Evolutionary conservation across 2,329 filamentous ascomycete genomes (phyloP), one percentile per base, ranked within the genome.

Genomic region (Seiridium unicorne): DNA sequence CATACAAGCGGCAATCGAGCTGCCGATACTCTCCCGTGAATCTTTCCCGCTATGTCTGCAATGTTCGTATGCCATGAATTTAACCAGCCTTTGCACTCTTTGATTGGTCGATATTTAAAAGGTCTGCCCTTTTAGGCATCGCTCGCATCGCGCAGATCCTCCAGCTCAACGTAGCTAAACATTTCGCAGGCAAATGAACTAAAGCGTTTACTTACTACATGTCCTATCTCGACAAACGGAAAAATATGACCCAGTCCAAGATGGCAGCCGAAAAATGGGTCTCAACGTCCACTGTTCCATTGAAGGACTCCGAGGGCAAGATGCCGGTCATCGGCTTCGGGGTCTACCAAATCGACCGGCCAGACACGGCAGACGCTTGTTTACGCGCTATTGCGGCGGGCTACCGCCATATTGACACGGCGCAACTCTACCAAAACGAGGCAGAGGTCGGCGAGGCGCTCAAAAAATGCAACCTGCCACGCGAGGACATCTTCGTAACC

Each of bases 381-480:
- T 74, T 82, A 8, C 76, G 77, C 42, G 86, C 83, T 4, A 73
- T 85, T 56, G 70, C 75, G 46, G 70, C 73, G 5, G 82, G 82
- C 58, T 86, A 85, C 69, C 80, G 82, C 47, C 81, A 84, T 66
- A 81, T 86, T 54, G 83, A 86, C 69, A 83, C 84, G 2, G 87
- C 86, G 0, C 84, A 89, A 68, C 84, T 84, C 71, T 89, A 89
- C 68, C 79, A 72, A 49, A 90, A 89, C 65, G 87, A 90, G 68
- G 69, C 71, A 5, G 79, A 86, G 67, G 86, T 89, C 57, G 87
- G 87, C 5, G 75, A 80, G 44, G 86, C 86, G 1, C 74, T 89
- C 47, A 77, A 74, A n/a, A 69, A 81, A 55, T 84, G 80, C 10
- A 78, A 78, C 0, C 65, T 89, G 10, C 76, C 81, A 1, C 79